These are phyloP conservation scores for Aquilaria yunnanensis DNA, from an alignment of 345 rosid species.

Conservation along the genomic window DNA sequence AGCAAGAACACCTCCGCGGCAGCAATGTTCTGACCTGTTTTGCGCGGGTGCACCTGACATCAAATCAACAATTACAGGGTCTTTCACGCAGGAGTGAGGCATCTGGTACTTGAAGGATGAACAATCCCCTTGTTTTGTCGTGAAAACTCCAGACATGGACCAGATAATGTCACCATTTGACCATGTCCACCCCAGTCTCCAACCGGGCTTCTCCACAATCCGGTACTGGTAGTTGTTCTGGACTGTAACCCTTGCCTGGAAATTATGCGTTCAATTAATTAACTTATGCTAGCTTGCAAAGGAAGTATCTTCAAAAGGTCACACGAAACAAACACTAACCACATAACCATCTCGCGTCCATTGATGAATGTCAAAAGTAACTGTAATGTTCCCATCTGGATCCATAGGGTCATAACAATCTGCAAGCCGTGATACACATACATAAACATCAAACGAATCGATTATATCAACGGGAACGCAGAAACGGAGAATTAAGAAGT, in stretches of 20 bases:
- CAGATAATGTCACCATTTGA: slow-evolving; percentile 29
- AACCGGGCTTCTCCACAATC: slow-evolving; percentile 41
- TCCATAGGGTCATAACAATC: slow-evolving; percentile 64
- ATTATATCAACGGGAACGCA: not conserved
- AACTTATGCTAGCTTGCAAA: no score
- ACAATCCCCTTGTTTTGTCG: slow-evolving; percentile 46
- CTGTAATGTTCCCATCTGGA: slow-evolving; percentile 48
- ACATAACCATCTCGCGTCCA: slow-evolving; percentile 38
- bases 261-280: not conserved
- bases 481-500: slow-evolving; percentile 4
- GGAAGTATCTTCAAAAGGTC: no score
- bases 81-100: slow-evolving; percentile 43
- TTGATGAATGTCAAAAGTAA: slow-evolving; percentile 36
- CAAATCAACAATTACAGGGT: slow-evolving; percentile 39
- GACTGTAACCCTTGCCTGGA: slow-evolving; percentile 49
- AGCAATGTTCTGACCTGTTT: slow-evolving; percentile 33
- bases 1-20: slow-evolving; percentile 39
- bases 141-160: slow-evolving; percentile 53
- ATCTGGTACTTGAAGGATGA: slow-evolving; percentile 18
- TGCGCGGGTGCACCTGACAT: slow-evolving; percentile 19
- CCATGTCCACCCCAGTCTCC: slow-evolving; percentile 62
- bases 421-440: slow-evolving; percentile 20
- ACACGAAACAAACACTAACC: slow-evolving; percentile 29
- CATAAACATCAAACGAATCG: not conserved
- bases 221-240: slow-evolving; percentile 45